Evolutionary conservation across 192 early-diverging fungal species (phyloP).

Genomic region (Backusella mclennaniae): DNA sequence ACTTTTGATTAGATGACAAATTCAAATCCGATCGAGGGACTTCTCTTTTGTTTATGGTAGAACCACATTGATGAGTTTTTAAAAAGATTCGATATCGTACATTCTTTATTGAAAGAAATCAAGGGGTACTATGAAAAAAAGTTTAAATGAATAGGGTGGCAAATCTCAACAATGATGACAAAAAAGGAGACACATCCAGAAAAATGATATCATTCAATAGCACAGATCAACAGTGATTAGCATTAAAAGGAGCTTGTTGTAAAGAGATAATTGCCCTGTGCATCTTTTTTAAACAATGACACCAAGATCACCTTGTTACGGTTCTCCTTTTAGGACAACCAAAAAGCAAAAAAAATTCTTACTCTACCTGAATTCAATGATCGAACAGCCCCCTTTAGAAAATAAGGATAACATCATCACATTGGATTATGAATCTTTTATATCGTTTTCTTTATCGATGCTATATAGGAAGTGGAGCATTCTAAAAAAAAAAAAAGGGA

Average conservation of each 20-base stretch:
- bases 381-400: too few species aligned
- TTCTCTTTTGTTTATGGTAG: background rate
- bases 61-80: background rate
- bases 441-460: background rate
- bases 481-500: too few species aligned
- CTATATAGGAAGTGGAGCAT: too few species aligned
- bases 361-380: background rate
- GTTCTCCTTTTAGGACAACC: background rate
- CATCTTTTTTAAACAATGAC: background rate
- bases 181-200: background rate
- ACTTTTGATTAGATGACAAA: background rate
- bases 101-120: background rate
- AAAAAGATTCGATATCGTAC: background rate
- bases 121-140: background rate
- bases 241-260: background rate
- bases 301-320: background rate
- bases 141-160: background rate
- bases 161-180: background rate
- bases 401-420: too few species aligned
- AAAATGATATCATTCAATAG: background rate
- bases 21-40: background rate
- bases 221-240: background rate
- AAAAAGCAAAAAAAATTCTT: background rate
- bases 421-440: background rate
- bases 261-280: background rate